These are phyloP conservation scores for Ceratobasidium sp. DNA, from an alignment of 1,284 basidiomycete genomes.

Conservation along the genomic window DNA sequence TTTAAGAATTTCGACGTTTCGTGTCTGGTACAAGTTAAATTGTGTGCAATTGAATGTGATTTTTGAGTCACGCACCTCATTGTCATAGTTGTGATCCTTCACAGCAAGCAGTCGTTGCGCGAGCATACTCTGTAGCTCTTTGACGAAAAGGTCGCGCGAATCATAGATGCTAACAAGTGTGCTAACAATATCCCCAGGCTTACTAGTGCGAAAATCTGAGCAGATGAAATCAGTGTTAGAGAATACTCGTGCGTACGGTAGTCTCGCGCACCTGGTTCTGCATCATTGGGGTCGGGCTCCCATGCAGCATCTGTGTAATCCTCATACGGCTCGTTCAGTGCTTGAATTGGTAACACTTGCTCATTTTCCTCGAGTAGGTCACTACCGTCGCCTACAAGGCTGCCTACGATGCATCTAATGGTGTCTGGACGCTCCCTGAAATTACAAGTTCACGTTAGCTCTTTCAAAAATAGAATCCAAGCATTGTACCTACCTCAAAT, in stretches of 20 bases:
- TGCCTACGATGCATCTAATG: constrained; percentile 91
- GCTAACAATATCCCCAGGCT: constrained; percentile 90
- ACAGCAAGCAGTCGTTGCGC: constrained; percentile 86
- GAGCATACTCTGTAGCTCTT: constrained; percentile 90
- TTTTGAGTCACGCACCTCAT: constrained; percentile 73
- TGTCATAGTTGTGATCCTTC: constrained; percentile 83
- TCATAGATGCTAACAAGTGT: constrained; percentile 97
- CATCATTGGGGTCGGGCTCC: constrained; percentile 95
- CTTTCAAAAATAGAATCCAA: neutral
- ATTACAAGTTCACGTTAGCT: constrained; percentile 21
- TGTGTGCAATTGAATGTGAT: constrained; percentile 32
- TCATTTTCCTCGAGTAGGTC: constrained; percentile 86
- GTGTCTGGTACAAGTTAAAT: constrained; percentile 69
- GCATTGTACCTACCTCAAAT: constrained; percentile 73
- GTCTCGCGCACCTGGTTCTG: constrained; percentile 79
- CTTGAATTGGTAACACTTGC: constrained; percentile 79
- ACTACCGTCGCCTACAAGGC: constrained; percentile 88
- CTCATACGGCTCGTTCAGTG: constrained; percentile 73
- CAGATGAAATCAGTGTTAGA: no score
- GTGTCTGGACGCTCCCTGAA: constrained; percentile 87
- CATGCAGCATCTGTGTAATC: constrained; percentile 91
- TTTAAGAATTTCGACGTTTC: constrained; percentile 93
- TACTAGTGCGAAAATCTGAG: constrained; percentile 88
- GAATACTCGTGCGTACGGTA: neutral
- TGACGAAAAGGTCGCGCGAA: constrained; percentile 93